Evolutionary conservation across 2,329 filamentous ascomycete species (phyloP).

Genomic region (Geosmithia putterillii): DNA sequence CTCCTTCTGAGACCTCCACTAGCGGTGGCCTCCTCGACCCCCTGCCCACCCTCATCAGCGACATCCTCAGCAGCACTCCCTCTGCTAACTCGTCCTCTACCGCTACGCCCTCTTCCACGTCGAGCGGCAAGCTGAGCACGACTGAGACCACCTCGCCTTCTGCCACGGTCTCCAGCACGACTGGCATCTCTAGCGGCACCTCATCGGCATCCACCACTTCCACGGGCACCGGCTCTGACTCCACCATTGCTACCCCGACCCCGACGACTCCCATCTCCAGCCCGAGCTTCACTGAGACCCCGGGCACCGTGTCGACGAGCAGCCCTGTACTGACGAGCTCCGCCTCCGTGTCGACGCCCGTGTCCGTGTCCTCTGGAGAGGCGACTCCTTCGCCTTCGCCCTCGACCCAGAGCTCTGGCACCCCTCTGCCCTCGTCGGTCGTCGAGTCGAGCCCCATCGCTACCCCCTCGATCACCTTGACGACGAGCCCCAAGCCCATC

Average conservation of each 20-base stretch:
- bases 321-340: background rate
- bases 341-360: background rate
- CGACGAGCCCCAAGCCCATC: background rate
- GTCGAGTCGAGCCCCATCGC: no score
- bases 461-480: background rate
- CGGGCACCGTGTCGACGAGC: conserved; percentile 23
- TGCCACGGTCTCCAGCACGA: no score
- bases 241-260: background rate
- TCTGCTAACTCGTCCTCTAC: background rate
- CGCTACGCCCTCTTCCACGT: conserved; percentile 1
- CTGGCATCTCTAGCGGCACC: background rate
- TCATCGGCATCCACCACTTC: conserved; percentile 5
- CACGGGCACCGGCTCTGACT: conserved; percentile 8
- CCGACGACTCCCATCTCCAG: conserved; percentile 4
- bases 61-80: background rate
- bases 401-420: no score
- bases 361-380: no score
- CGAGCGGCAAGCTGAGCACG: conserved; percentile 3
- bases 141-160: conserved; percentile 4
- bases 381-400: no score
- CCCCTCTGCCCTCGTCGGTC: no score
- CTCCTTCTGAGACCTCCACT: background rate
- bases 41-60: conserved; percentile 1
- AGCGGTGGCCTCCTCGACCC: conserved; percentile 1
- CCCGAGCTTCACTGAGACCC: conserved; percentile 27